Conservation (phyloP, 148 eudicot species). For the Rhododendron williamsianum region DNA sequence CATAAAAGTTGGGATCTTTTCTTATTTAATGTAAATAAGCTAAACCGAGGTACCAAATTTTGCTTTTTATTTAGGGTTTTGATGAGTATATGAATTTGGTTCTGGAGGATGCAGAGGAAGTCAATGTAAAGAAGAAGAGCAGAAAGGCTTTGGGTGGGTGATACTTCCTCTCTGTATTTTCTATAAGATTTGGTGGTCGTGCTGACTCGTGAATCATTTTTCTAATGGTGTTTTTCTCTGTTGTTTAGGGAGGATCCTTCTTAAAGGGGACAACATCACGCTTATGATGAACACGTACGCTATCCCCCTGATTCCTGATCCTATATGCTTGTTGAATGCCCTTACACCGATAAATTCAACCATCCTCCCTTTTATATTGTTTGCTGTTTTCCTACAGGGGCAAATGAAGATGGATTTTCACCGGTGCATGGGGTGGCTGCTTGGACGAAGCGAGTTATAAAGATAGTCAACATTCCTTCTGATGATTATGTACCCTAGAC, state of each 20-base stretch:
- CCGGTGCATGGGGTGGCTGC: background rate
- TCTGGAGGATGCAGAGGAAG: slow-evolving; percentile 92
- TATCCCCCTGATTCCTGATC: background rate
- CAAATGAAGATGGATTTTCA: slow-evolving; percentile 2
- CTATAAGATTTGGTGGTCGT: background rate
- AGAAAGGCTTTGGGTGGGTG: slow-evolving; percentile 65
- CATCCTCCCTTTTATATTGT: background rate
- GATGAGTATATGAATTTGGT: slow-evolving; percentile 98
- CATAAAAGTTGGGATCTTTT: background rate
- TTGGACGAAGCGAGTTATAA: background rate
- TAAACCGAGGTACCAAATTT: background rate
- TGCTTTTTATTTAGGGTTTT: slow-evolving; percentile 47
- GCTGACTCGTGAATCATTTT: background rate
- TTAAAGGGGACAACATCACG: slow-evolving; percentile 92
- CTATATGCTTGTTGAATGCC: background rate
- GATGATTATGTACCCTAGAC: background rate
- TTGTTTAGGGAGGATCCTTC: slow-evolving; percentile 69
- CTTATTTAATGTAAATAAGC: background rate
- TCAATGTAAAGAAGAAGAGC: slow-evolving; percentile 77
- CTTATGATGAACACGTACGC: slow-evolving; percentile 90
- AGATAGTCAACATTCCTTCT: background rate
- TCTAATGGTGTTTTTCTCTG: slow-evolving; percentile 1
- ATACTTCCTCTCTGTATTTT: background rate
- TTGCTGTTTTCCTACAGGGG: slow-evolving; percentile 4
- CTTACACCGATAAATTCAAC: background rate